Conservation (phyloP, 768 basidiomycete species). For the Suillus spraguei region DNA sequence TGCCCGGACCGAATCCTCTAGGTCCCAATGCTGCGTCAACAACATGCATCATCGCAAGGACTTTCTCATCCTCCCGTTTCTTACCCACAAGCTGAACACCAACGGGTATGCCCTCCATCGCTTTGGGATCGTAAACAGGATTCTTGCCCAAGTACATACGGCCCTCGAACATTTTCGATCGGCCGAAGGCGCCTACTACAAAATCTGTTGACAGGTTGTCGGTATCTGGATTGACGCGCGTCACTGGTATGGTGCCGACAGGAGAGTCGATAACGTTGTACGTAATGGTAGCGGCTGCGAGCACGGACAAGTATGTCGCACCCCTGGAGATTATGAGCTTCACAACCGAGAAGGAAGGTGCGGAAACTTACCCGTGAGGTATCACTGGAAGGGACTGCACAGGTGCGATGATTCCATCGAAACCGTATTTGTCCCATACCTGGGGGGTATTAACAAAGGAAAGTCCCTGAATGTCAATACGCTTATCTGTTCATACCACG, state of each 20-base stretch:
- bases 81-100: slow-evolving; percentile 80
- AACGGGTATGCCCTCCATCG: slow-evolving; percentile 79
- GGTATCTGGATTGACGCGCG: slow-evolving; percentile 63
- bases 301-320: slow-evolving; percentile 50
- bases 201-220: slow-evolving; percentile 69
- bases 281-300: slow-evolving; percentile 60
- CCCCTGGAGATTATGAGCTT: slow-evolving; percentile 37
- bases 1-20: slow-evolving; percentile 72
- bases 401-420: slow-evolving; percentile 80
- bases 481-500: slow-evolving; percentile 60
- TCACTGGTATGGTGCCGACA: slow-evolving; percentile 77
- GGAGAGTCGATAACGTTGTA: slow-evolving; percentile 81
- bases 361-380: slow-evolving; percentile 59
- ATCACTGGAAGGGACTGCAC: slow-evolving; percentile 74
- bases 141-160: slow-evolving; percentile 55
- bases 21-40: slow-evolving; percentile 69
- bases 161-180: slow-evolving; percentile 61
- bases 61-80: slow-evolving; percentile 85
- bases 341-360: slow-evolving; percentile 16
- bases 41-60: slow-evolving; percentile 77
- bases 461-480: slow-evolving; percentile 17
- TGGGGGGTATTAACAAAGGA: slow-evolving; percentile 32
- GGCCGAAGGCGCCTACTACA: slow-evolving; percentile 42
- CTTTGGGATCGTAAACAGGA: slow-evolving; percentile 67
- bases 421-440: slow-evolving; percentile 70